Evolutionary conservation across 2,329 filamentous ascomycete species (phyloP).

Genomic region (Trichoderma sp.): DNA sequence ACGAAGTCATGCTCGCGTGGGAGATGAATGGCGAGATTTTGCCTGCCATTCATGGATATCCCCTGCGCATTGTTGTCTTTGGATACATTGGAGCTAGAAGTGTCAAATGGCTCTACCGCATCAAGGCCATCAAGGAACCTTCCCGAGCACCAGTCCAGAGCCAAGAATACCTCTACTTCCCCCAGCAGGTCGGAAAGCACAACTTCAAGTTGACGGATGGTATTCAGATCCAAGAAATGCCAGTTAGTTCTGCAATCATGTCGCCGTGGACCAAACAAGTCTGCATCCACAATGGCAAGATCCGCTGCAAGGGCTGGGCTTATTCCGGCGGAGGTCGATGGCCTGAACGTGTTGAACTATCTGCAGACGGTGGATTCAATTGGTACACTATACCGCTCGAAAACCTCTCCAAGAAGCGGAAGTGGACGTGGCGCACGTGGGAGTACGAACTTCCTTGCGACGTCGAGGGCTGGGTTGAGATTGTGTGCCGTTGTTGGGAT

Average conservation of each 20-base stretch:
- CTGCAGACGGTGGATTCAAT: not conserved
- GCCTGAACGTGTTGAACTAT: conserved; percentile 13
- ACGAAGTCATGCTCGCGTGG: conserved; percentile 9
- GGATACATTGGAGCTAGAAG: conserved; percentile 8
- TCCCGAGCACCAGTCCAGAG: conserved; percentile 8
- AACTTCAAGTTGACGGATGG: conserved; percentile 11
- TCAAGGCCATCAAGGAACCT: conserved; percentile 11
- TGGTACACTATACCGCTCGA: conserved; percentile 8
- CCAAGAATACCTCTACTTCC: conserved; percentile 10
- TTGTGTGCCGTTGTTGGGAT: conserved; percentile 13
- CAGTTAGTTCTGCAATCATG: conserved; percentile 8
- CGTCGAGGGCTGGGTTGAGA: conserved; percentile 13
- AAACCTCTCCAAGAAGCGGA: conserved; percentile 12
- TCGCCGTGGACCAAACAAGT: conserved; percentile 8
- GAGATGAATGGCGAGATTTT: conserved; percentile 5
- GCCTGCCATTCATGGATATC: conserved; percentile 1
- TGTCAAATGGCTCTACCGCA: conserved; percentile 12
- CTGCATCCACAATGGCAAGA: conserved; percentile 10
- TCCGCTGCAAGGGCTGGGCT: conserved; percentile 7
- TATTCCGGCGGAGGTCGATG: conserved; percentile 8
- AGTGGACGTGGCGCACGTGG: conserved; percentile 15
- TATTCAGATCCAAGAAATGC: conserved; percentile 12
- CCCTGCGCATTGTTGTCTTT: conserved; percentile 6
- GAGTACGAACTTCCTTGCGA: conserved; percentile 2
- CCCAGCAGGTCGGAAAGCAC: conserved; percentile 13